These are phyloP conservation scores for Xylaria polymorpha DNA, from an alignment of 2,329 filamentous ascomycete species.

Conservation along the genomic window DNA sequence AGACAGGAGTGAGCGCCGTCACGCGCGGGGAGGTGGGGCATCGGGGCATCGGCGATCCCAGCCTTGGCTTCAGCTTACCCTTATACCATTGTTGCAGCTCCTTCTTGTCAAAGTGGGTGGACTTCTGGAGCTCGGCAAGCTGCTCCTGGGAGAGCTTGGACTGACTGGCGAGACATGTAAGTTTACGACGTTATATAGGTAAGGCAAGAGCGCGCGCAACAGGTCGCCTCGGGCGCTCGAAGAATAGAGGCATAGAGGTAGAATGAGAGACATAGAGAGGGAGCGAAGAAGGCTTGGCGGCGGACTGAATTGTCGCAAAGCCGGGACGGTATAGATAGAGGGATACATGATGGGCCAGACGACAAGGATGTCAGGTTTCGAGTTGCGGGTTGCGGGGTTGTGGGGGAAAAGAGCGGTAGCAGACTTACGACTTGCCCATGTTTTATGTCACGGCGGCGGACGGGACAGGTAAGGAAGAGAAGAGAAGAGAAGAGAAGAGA, in stretches of 20 bases:
- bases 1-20: constrained; percentile 24
- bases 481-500: not conserved
- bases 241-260: not conserved
- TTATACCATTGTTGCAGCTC: constrained; percentile 99
- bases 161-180: constrained; percentile 70
- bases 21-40: not conserved
- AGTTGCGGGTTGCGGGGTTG: not conserved
- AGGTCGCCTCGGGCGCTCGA: not conserved
- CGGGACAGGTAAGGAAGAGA: not conserved
- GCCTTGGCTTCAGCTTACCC: constrained; percentile 66
- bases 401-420: constrained; percentile 24
- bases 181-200: constrained; percentile 12
- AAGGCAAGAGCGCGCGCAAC: constrained; percentile 6
- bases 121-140: constrained; percentile 93
- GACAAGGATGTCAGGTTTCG: constrained; percentile 5
- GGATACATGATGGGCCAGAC: constrained; percentile 15
- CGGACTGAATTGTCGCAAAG: constrained; percentile 27
- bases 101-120: constrained; percentile 99
- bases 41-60: not conserved
- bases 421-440: constrained; percentile 51
- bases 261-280: not conserved
- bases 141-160: constrained; percentile 98
- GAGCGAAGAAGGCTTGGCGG: not conserved
- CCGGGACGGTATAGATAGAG: not conserved
- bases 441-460: constrained; percentile 34